Percentiles rank a stretch among this genome's conserved stretches.
Evolutionary conservation across 371 early-diverging fungal genomes (phyloP).

Genomic region (Phascolomyces articulosus): DNA sequence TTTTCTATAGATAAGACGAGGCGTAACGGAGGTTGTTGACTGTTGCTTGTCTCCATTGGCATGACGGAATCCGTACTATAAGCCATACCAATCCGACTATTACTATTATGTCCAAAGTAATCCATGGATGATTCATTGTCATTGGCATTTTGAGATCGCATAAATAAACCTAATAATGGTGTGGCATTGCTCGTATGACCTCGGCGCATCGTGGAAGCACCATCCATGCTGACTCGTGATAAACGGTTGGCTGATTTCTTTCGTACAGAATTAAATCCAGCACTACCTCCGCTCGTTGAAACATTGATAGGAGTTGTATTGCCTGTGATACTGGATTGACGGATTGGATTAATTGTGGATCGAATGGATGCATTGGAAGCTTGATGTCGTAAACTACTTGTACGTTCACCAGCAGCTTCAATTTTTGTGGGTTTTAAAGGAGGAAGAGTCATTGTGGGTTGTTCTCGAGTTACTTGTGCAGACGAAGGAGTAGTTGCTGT

Average conservation of each 20-base stretch:
- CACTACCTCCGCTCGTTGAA: background rate
- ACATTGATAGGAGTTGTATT: background rate
- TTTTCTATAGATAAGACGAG: conserved; percentile 33
- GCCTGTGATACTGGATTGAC: conserved; percentile 1
- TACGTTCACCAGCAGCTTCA: conserved; percentile 22
- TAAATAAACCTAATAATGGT: conserved; percentile 22
- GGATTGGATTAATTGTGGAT: background rate
- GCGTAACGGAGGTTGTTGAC: conserved; percentile 17
- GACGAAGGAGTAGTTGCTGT: background rate
- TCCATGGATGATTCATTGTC: conserved; percentile 12
- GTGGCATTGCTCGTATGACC: background rate
- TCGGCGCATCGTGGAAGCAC: conserved; percentile 18
- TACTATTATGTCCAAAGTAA: conserved; percentile 8
- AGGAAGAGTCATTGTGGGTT: conserved; percentile 10
- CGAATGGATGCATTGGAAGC: conserved; percentile 1
- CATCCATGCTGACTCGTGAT: conserved; percentile 35
- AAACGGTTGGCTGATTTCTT: conserved; percentile 35
- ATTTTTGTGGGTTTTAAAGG: conserved; percentile 9
- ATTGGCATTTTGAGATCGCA: conserved; percentile 14
- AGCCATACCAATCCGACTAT: conserved; percentile 5
- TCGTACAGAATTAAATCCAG: conserved; percentile 34
- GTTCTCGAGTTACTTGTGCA: background rate
- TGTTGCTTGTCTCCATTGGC: conserved; percentile 9
- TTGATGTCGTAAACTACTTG: conserved; percentile 24
- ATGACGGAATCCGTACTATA: background rate